Percentiles rank a stretch among this genome's conserved stretches.
phyloP scores from a whole-genome alignment of 208 protist genomes.

The Leishmania arabica region DNA sequence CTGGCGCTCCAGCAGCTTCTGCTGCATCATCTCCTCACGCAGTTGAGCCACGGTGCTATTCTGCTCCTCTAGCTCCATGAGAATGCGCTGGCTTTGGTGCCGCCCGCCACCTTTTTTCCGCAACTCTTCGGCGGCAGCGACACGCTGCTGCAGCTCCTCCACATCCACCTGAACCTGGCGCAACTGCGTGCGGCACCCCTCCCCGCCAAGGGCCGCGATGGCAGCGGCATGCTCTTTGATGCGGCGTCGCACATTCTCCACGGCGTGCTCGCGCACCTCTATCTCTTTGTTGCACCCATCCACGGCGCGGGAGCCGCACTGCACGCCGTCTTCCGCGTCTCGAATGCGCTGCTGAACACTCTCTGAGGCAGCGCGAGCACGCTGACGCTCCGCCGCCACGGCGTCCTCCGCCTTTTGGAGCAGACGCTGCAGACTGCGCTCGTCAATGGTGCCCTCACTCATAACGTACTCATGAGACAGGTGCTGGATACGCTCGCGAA shows the following conservation, averaged over 20 bases:
- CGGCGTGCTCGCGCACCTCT: slow-evolving; percentile 49
- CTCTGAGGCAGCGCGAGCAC: background rate
- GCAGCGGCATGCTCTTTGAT: slow-evolving; percentile 25
- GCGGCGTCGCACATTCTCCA: slow-evolving; percentile 16
- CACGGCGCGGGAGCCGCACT: slow-evolving; percentile 35
- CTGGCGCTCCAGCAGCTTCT: slow-evolving; percentile 40
- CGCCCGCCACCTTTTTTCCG: slow-evolving; percentile 34
- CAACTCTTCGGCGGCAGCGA: slow-evolving; percentile 48
- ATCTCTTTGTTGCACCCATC: slow-evolving; percentile 62
- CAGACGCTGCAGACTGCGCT: slow-evolving; percentile 37
- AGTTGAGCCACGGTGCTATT: slow-evolving; percentile 52
- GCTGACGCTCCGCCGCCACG: slow-evolving; percentile 18
- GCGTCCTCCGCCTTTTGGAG: slow-evolving; percentile 30
- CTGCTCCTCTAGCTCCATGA: slow-evolving; percentile 51
- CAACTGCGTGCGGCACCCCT: slow-evolving; percentile 18
- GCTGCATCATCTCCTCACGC: slow-evolving; percentile 51
- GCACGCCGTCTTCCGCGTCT: slow-evolving; percentile 35
- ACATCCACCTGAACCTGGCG: slow-evolving; percentile 33
- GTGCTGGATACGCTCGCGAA: slow-evolving; percentile 35
- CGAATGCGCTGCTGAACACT: slow-evolving; percentile 8
- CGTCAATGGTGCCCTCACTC: slow-evolving; percentile 49
- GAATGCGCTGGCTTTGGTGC: slow-evolving; percentile 45
- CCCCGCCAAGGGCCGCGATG: slow-evolving; percentile 20
- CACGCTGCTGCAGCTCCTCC: slow-evolving; percentile 47
- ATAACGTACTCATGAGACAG: slow-evolving; percentile 40